Conservation (phyloP, 768 basidiomycete species). For the Agrocybe pediades region DNA sequence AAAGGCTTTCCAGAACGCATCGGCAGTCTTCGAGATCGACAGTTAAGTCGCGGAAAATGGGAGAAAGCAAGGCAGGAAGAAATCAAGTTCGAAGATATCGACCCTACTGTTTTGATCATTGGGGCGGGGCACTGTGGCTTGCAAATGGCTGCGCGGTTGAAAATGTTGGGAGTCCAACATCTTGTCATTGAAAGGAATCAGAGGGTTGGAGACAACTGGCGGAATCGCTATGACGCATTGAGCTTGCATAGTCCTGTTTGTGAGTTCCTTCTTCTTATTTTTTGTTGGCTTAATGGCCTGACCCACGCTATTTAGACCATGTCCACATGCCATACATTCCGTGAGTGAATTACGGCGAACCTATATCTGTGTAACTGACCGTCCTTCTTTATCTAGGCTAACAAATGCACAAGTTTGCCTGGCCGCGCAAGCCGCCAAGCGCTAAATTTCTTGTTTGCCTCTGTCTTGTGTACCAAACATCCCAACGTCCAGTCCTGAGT, state of each 20-base stretch:
- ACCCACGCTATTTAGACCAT: no score
- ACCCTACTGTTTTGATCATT: conserved; percentile 65
- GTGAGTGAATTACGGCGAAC: no score
- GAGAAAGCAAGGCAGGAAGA: conserved; percentile 42
- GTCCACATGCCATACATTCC: no score
- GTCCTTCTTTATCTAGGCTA: no score
- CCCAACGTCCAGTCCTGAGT: no score
- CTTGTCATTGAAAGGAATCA: conserved; percentile 68
- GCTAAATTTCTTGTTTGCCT: conserved; percentile 5
- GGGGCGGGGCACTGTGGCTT: conserved; percentile 73
- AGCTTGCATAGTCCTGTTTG: conserved; percentile 72
- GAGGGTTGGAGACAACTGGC: conserved; percentile 67
- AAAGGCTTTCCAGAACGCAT: conserved; percentile 51
- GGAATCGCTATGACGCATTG: conserved; percentile 64
- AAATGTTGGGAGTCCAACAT: conserved; percentile 52
- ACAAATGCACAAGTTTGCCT: background rate
- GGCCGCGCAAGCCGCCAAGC: background rate
- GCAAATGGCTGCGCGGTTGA: conserved; percentile 63
- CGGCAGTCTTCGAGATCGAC: conserved; percentile 42
- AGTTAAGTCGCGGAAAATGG: conserved; percentile 61
- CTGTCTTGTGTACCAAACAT: background rate
- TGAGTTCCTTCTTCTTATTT: no score
- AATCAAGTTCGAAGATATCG: conserved; percentile 43
- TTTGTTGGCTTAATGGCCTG: no score
- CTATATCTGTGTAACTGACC: no score